Base-by-base conservation (phyloP, 306 rosid genomes). In the cucumber (Cucumis sativus) region DNA sequence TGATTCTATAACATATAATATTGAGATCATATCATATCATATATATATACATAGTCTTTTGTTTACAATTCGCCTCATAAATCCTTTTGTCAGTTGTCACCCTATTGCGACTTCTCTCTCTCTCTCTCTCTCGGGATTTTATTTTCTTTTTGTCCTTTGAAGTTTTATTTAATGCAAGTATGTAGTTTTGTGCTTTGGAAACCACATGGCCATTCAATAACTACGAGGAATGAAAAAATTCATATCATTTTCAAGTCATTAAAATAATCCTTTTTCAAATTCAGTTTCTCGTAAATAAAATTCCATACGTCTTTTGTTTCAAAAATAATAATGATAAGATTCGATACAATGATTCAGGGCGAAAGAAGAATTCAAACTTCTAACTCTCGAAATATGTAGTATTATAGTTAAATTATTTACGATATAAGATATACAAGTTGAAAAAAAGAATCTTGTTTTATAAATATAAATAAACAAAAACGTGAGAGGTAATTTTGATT, bases 61-160 rank as follows among this genome's bases (percentile, higher is more conserved):
- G 28, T 20, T n/a, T 10, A 47, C 76, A 71, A 49, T 47, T 70
- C 58, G 57, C 75, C 75, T 47, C 58, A 47, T 70, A 70, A 70
- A 70, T 70, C 75, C 35, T 70, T 70, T 23, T 70, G 75, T 70
- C 75, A 45, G 49, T 45, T 70, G 75, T 70, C 75, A 45, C 40
- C 49, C 40, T 45, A 20, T 39, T 68, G n/a, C 1, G 74, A 68
- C 74, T 56, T 20, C 37, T 33, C 37, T 33, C 37, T 33, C 37
- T 33, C 37, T 33, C 35, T 33, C 35, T 33, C 74, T 68, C 18
- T 43, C 8, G 12, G 16, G 37, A 23, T n/a, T 3, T 69, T 47
- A 11, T 21, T 45, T 69, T 20, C 30, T 10, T 69, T 21, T 25
- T 25, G 13, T 49, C 21, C 76, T 47, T 70, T 71, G 23, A 69